A percentile compares a stretch with the other conserved stretches of the same genome.
These are phyloP conservation scores for Penicillium silybi DNA, from an alignment of 495 filamentous ascomycete species.

Conservation along the genomic window DNA sequence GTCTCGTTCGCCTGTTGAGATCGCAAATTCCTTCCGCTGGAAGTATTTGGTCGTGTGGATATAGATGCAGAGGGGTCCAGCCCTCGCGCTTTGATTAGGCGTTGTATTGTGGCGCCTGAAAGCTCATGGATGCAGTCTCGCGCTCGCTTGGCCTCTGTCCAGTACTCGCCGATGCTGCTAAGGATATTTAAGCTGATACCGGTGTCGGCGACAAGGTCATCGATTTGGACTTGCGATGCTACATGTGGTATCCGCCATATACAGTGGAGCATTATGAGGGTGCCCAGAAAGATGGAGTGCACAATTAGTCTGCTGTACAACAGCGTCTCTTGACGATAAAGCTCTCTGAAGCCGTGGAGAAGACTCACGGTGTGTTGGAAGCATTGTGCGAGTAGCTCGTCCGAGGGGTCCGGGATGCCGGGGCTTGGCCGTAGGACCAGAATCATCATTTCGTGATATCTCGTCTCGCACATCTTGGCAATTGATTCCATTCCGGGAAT, in stretches of 20 bases:
- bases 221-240: slow-evolving; percentile 31
- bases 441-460: slow-evolving; percentile 44
- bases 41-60: neutral
- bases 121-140: slow-evolving; percentile 43
- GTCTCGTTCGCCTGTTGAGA: neutral
- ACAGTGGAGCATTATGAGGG: slow-evolving; percentile 40
- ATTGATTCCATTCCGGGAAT: slow-evolving; percentile 15
- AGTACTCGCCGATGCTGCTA: slow-evolving; percentile 46
- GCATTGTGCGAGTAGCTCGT: slow-evolving; percentile 29
- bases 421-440: slow-evolving; percentile 41
- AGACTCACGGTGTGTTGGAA: slow-evolving; percentile 35
- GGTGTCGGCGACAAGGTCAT: slow-evolving; percentile 35
- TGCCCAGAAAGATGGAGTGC: slow-evolving; percentile 39
- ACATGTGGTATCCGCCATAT: slow-evolving; percentile 37
- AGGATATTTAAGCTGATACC: slow-evolving; percentile 38
- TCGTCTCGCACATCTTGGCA: slow-evolving; percentile 27
- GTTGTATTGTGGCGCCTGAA: slow-evolving; percentile 34
- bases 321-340: slow-evolving; percentile 33
- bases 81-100: slow-evolving; percentile 28
- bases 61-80: slow-evolving; percentile 4
- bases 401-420: slow-evolving; percentile 36
- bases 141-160: slow-evolving; percentile 39
- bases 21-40: neutral
- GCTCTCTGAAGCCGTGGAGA: slow-evolving; percentile 28
- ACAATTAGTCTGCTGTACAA: slow-evolving; percentile 39